Evolutionary conservation across 2,329 filamentous ascomycete species (phyloP).

Genomic region (Fusarium pseudonygamai): DNA sequence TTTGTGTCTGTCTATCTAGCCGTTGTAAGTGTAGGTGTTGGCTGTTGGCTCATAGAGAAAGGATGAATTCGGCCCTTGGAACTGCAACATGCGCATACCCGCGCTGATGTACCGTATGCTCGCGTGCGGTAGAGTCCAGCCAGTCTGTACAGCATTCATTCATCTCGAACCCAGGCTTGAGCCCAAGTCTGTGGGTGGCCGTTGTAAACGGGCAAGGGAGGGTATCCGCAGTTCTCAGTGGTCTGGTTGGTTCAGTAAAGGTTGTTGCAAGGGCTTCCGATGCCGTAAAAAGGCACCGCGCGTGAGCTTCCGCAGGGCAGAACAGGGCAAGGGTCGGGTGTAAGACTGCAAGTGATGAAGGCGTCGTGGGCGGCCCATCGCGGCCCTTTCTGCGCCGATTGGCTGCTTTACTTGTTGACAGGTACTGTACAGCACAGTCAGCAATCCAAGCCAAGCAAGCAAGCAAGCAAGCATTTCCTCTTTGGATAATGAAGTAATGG

Average conservation of each 20-base stretch:
- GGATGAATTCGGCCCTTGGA: constrained; percentile 14
- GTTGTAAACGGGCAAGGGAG: constrained; percentile 24
- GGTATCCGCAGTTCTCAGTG: constrained; percentile 23
- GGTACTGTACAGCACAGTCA: background rate
- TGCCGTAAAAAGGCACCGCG: constrained; percentile 27
- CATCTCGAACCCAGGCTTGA: constrained; percentile 11
- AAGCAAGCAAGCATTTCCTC: constrained; percentile 15
- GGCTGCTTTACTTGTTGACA: constrained; percentile 3
- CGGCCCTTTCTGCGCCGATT: constrained; percentile 16
- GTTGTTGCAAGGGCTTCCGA: constrained; percentile 27
- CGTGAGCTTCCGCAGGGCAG: constrained; percentile 9
- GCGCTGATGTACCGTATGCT: constrained; percentile 12
- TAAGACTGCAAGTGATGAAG: background rate
- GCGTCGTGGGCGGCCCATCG: background rate
- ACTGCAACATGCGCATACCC: constrained; percentile 21
- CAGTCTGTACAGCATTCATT: background rate
- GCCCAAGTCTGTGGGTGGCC: constrained; percentile 31
- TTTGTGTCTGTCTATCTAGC: background rate
- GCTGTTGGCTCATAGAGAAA: background rate
- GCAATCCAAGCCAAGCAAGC: background rate
- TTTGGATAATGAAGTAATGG: background rate
- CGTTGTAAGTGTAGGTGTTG: background rate
- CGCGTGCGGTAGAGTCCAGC: constrained; percentile 5
- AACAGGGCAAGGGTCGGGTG: constrained; percentile 13
- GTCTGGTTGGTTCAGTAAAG: constrained; percentile 2